Percentiles rank a stretch among this genome's conserved stretches.
These are phyloP conservation scores for Lactuca sativa DNA, from an alignment of 129 eudicot genomes.

Conservation along the genomic window DNA sequence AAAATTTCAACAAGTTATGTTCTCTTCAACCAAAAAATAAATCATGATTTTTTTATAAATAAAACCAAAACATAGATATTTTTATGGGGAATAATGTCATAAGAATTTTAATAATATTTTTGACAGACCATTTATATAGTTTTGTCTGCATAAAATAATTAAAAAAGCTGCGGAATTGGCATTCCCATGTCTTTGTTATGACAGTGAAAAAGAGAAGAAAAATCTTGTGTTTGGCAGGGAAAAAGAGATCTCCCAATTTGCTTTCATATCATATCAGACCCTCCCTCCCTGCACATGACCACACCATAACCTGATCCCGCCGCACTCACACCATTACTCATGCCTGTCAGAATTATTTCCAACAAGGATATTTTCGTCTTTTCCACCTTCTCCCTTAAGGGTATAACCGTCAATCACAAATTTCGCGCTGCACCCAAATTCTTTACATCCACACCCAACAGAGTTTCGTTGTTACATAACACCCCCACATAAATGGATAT, in stretches of 20 bases:
- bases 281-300: constrained; percentile 28
- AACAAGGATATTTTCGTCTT: constrained; percentile 23
- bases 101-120: too few relatives aligned
- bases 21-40: too few relatives aligned
- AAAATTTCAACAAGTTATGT: too few relatives aligned
- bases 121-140: too few relatives aligned
- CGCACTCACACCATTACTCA: constrained; percentile 32
- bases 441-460: neutral
- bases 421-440: constrained; percentile 8
- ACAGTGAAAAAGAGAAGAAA: constrained; percentile 22
- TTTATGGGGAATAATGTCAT: neutral
- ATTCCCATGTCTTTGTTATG: constrained; percentile 25
- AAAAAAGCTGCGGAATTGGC: neutral
- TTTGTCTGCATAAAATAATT: too few relatives aligned
- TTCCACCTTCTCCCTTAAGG: neutral
- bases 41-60: too few relatives aligned
- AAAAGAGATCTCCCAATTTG: constrained; percentile 29
- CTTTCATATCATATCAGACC: constrained; percentile 28
- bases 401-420: constrained; percentile 34
- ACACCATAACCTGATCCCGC: constrained; percentile 30
- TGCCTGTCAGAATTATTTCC: constrained; percentile 1
- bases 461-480: neutral
- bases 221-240: constrained; percentile 23
- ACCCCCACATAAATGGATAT: neutral
- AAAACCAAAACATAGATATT: too few relatives aligned